A percentile compares a stretch with the other conserved stretches of the same genome.
Evolutionary conservation across 2,329 filamentous ascomycete genomes (phyloP).

Genomic region (Rhynchosporium agropyri): DNA sequence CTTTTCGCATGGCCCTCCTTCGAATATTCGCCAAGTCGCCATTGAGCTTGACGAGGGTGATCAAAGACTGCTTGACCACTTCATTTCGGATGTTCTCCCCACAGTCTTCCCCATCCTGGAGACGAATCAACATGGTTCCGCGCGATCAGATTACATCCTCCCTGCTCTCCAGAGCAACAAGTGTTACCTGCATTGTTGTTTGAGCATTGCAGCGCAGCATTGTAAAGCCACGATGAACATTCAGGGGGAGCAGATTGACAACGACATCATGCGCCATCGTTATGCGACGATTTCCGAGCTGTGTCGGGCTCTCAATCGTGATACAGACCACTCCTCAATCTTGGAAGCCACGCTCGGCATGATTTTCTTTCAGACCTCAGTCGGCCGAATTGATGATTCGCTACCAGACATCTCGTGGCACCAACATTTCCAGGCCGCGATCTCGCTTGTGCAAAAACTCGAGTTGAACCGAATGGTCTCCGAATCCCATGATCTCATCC

Average conservation of each 20-base stretch:
- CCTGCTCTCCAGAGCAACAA: constrained; percentile 89
- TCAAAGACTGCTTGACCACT: constrained; percentile 84
- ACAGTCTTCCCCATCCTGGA: constrained; percentile 92
- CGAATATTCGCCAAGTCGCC: constrained; percentile 66
- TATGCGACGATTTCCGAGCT: constrained; percentile 85
- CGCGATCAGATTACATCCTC: constrained; percentile 79
- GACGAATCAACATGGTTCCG: constrained; percentile 81
- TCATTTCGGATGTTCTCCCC: constrained; percentile 83
- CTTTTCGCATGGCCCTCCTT: constrained; percentile 69
- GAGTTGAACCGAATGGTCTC: constrained; percentile 71
- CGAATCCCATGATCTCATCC: constrained; percentile 49
- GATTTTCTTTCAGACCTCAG: constrained; percentile 94
- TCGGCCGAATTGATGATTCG: constrained; percentile 81
- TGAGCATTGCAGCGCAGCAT: constrained; percentile 91
- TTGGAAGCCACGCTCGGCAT: constrained; percentile 91
- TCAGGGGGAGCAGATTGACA: constrained; percentile 74
- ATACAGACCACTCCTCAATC: constrained; percentile 83
- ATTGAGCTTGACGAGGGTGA: constrained; percentile 88
- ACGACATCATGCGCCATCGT: constrained; percentile 89
- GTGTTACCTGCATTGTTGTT: constrained; percentile 91
- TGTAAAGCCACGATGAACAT: constrained; percentile 76
- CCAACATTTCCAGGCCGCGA: constrained; percentile 92
- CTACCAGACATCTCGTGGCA: constrained; percentile 95
- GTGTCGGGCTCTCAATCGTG: constrained; percentile 77
- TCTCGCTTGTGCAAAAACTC: constrained; percentile 82